phyloP scores from a whole-genome alignment of 306 rosid species.

The Casuarina glauca region DNA sequence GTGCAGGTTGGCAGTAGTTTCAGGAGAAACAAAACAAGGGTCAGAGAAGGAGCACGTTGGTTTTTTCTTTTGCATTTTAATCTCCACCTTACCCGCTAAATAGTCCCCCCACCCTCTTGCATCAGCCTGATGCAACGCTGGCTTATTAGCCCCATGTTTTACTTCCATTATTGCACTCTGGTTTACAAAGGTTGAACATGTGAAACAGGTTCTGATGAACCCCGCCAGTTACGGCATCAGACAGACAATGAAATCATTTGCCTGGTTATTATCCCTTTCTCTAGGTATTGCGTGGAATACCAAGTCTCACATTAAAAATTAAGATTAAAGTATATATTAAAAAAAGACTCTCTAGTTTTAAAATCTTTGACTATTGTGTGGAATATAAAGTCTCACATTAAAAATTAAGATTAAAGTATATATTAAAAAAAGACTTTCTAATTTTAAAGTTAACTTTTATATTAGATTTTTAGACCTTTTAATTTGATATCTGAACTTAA shows the following conservation, averaged over 20 bases:
- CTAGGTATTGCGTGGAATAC: too few relatives aligned
- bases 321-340: too few relatives aligned
- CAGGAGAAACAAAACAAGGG: neutral
- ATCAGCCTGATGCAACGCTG: neutral
- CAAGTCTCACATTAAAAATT: too few relatives aligned
- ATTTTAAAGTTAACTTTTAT: too few relatives aligned
- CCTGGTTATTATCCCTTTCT: neutral
- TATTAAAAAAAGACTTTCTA: too few relatives aligned
- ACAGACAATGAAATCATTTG: neutral
- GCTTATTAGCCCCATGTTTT: neutral
- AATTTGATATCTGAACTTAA: too few relatives aligned
- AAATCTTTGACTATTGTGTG: too few relatives aligned
- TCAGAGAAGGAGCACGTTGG: neutral
- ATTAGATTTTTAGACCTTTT: too few relatives aligned
- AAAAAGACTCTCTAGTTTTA: too few relatives aligned
- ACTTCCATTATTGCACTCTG: neutral
- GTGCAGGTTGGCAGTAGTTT: neutral
- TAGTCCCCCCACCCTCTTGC: neutral
- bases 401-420: too few relatives aligned
- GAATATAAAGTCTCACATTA: too few relatives aligned
- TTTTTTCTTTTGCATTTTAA: too few relatives aligned
- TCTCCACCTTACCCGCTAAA: neutral
- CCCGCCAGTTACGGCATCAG: neutral
- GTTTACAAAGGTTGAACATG: neutral
- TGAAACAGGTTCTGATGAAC: neutral